Percentiles rank a stretch among this genome's conserved stretches.
Evolutionary conservation across 2,329 filamentous ascomycete genomes (phyloP).

Genomic region (Cladorrhinum sp.): DNA sequence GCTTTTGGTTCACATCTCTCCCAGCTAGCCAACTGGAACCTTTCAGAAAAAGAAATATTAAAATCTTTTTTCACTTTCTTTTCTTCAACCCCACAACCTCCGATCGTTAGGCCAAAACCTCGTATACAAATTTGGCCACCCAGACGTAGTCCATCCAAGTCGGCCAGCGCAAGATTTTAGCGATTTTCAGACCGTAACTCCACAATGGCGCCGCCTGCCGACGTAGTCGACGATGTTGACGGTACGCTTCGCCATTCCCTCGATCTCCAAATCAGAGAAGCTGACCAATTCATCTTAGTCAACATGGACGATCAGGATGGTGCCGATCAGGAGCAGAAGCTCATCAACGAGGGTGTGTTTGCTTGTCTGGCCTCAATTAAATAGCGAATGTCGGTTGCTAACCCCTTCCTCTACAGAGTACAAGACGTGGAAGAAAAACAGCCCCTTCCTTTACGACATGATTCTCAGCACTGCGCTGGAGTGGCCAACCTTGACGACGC

Average conservation of each 20-base stretch:
- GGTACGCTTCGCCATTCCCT: constrained; percentile 33
- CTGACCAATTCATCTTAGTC: constrained; percentile 34
- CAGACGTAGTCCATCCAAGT: neutral
- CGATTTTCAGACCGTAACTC: neutral
- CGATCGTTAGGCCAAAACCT: neutral
- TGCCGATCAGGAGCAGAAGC: constrained; percentile 72
- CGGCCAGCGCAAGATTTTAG: neutral
- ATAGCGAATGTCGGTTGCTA: neutral
- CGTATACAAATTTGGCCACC: too few species aligned
- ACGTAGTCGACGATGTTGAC: constrained; percentile 49
- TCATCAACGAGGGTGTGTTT: constrained; percentile 81
- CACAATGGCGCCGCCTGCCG: constrained; percentile 47
- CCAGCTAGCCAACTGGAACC: neutral
- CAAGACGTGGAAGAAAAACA: constrained; percentile 99
- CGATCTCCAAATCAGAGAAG: constrained; percentile 6
- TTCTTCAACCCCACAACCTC: neutral
- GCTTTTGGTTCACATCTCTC: neutral
- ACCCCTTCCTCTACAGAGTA: constrained; percentile 62
- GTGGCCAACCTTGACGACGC: constrained; percentile 95
- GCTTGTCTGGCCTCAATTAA: too few species aligned
- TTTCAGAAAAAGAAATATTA: neutral
- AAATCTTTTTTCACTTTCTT: neutral
- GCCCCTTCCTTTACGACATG: constrained; percentile 96
- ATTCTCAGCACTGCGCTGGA: constrained; percentile 91
- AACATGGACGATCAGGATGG: constrained; percentile 64